Conservation (phyloP, 352 stramenopile genomes). For the Globisporangium heterothallicum region DNA sequence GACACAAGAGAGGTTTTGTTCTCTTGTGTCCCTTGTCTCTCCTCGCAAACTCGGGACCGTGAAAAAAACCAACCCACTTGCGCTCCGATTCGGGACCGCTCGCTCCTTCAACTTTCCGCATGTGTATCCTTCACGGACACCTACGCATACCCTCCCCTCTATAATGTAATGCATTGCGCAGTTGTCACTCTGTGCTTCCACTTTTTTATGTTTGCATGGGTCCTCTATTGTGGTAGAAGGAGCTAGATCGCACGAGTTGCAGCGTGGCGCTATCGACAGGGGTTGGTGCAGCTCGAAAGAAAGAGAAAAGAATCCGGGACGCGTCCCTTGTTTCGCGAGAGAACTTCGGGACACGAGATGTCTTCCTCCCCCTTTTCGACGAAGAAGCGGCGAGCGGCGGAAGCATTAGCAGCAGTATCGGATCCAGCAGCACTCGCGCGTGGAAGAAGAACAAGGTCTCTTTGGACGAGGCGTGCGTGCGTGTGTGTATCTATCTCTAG, state of each 20-base stretch:
- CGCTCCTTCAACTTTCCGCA: background rate
- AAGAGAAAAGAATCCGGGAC: constrained; percentile 8
- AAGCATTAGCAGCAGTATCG: constrained; percentile 7
- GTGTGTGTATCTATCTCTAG: no score
- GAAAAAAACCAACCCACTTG: background rate
- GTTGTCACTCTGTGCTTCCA: no score
- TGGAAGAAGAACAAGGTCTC: no score
- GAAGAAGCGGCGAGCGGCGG: background rate
- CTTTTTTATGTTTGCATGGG: no score
- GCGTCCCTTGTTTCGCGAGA: background rate
- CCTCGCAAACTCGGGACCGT: background rate
- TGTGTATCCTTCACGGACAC: background rate
- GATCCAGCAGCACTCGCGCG: no score
- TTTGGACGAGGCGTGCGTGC: background rate
- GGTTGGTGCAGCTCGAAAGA: background rate
- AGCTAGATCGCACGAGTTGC: no score
- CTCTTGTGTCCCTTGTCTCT: background rate
- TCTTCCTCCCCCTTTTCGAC: background rate
- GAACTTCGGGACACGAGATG: constrained; percentile 3
- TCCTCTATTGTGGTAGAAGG: no score
- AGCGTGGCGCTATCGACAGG: no score
- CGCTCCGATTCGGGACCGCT: background rate
- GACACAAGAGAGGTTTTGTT: background rate
- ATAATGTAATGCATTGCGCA: no score
- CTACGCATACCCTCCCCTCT: no score